Evolutionary conservation across 768 basidiomycete genomes (phyloP).

Genomic region (Suillus clintonianus): DNA sequence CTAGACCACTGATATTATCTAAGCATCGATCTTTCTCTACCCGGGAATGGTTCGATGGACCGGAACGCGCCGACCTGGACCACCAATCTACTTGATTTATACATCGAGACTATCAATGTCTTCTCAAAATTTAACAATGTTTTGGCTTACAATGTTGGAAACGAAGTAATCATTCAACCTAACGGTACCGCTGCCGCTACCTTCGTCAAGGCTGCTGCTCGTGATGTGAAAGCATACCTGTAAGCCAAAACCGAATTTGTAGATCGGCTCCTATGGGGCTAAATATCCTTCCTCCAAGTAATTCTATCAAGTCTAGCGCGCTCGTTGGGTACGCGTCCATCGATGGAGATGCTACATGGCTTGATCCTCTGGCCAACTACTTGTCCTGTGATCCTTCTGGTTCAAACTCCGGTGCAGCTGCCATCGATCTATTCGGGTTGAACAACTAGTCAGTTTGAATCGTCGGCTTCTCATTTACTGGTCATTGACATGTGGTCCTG

Average conservation of each 20-base stretch:
- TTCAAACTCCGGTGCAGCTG: constrained; percentile 52
- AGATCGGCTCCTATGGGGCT: not conserved
- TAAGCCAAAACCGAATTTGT: constrained; percentile 35
- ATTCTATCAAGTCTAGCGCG: constrained; percentile 60
- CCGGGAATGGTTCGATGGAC: constrained; percentile 84
- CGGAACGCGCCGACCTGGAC: constrained; percentile 75
- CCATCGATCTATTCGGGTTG: constrained; percentile 85
- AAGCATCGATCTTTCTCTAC: constrained; percentile 90
- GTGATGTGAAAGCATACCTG: constrained; percentile 87
- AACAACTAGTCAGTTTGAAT: constrained; percentile 73
- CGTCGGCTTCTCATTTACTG: not conserved
- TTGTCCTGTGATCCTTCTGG: constrained; percentile 71
- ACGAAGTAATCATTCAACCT: constrained; percentile 66
- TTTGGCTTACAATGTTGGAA: constrained; percentile 87
- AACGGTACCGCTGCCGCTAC: constrained; percentile 65
- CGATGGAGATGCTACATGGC: constrained; percentile 65
- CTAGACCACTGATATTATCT: constrained; percentile 11
- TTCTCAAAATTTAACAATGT: constrained; percentile 90
- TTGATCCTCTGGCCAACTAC: constrained; percentile 71
- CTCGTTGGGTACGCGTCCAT: constrained; percentile 88
- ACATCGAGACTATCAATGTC: constrained; percentile 72
- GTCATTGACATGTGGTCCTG: constrained; percentile 14
- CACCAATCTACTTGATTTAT: constrained; percentile 76
- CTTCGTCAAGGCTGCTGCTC: constrained; percentile 89
- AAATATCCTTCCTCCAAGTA: constrained; percentile 36